A percentile compares a stretch with the other conserved stretches of the same genome.
phyloP scores from a whole-genome alignment of 345 rosid species.

The Aquilaria malaccensis region DNA sequence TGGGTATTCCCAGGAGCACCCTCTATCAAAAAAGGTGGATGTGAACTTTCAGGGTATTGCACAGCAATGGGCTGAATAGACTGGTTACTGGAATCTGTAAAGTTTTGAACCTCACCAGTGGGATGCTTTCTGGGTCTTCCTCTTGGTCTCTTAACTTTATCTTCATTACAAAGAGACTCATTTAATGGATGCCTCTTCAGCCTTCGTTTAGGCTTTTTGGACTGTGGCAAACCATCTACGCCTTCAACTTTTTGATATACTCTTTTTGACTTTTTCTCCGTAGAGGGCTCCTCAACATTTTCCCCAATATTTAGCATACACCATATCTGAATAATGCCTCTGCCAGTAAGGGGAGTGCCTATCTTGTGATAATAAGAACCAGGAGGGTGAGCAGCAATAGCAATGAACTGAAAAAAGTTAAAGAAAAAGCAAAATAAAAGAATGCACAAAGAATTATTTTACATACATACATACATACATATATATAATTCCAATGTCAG shows the following conservation, averaged over 20 bases:
- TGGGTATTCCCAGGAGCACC: slow-evolving; percentile 20
- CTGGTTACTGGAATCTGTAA: slow-evolving; percentile 23
- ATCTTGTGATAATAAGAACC: slow-evolving; percentile 70
- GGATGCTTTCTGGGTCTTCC: slow-evolving; percentile 52
- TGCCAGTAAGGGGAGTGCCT: slow-evolving; percentile 61
- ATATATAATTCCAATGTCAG: no score
- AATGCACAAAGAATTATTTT: no score
- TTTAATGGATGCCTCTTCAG: slow-evolving; percentile 31
- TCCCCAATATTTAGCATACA: slow-evolving; percentile 40
- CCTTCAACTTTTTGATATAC: slow-evolving; percentile 12
- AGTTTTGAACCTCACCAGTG: slow-evolving; percentile 24
- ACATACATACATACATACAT: no score
- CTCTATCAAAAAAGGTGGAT: slow-evolving; percentile 19
- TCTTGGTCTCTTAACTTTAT: slow-evolving; percentile 27
- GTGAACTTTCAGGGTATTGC: slow-evolving; percentile 42
- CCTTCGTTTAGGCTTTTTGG: slow-evolving; percentile 40
- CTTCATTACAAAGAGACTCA: slow-evolving; percentile 19
- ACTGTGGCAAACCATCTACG: slow-evolving; percentile 14
- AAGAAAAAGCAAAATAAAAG: not conserved
- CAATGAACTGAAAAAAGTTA: slow-evolving; percentile 55
- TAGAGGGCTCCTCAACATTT: slow-evolving; percentile 22
- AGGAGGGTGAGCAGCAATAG: slow-evolving; percentile 88
- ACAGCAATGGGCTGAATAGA: slow-evolving; percentile 36
- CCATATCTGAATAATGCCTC: slow-evolving; percentile 92
- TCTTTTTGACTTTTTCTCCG: slow-evolving; percentile 20